Evolutionary conservation across 257 asterid species (phyloP), one percentile per base, ranked within the genome.

Genomic region (Nemophila menziesii): DNA sequence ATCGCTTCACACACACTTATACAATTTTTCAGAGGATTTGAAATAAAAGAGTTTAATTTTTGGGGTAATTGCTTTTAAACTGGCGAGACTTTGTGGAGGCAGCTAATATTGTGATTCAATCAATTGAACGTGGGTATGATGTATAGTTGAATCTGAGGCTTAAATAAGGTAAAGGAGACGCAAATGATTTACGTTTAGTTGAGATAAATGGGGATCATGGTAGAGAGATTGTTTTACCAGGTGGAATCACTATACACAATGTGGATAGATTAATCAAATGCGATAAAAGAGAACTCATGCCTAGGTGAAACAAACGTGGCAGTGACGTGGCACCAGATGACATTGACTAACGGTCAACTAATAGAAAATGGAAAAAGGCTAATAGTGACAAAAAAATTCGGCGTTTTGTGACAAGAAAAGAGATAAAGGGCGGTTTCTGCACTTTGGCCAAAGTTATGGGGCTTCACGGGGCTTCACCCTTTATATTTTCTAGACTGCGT

Each of bases 61-160:
- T 65, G 59, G 58, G 56, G 36, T 20, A 53, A 89, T 84, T 95
- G 93, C 94, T 18, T 78, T 84, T 22, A 89, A 67, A 72, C 82
- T 89, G n/a, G n/a, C 47, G 77, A 85, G 0, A 80, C 98, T 59
- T 67, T 59, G 46, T n/a, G n/a, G 96, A 85, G 48, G 94, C 94
- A 6, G 98, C 98, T 20, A 69, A 72, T 56, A 79, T 85, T 50
- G 93, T 96, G 39, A 70, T 90, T 70, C 66, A 59, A 58, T 84
- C 94, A n/a, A 77, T 90, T 71, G 98, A 96, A 45, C 73, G 75
- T 50, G 98, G 98, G 52, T 85, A 81, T 47, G 98, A 90, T 51
- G 68, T 81, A 53, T 68, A 93, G 5, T 58, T 79, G 37, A 94
- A 90, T 61, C 77, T 90, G 62, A 81, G 96, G 69, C 77, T 90